These are phyloP conservation scores for Anthoceros angustus DNA, from an alignment of 225 moss, liverwort and hornwort species.

Conservation along the genomic window DNA sequence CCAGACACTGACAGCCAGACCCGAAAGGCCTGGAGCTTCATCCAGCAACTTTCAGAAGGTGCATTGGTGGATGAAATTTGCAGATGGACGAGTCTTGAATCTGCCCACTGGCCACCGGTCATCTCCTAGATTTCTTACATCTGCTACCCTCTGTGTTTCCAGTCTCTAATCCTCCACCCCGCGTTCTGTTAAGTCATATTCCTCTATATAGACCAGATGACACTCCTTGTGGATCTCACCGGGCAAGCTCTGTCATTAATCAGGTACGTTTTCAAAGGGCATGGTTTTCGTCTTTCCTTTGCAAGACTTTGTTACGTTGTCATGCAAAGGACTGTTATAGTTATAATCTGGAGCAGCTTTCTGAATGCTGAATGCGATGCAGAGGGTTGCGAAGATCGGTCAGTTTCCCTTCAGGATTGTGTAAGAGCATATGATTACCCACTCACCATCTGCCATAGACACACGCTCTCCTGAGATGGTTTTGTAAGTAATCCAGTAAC, in stretches of 20 bases:
- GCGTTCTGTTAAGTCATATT: slow-evolving; percentile 44
- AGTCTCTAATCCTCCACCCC: slow-evolving; percentile 23
- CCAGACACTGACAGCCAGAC: slow-evolving; percentile 30
- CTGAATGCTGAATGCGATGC: slow-evolving; percentile 13
- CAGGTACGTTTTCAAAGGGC: slow-evolving; percentile 25
- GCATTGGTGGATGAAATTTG: slow-evolving; percentile 3
- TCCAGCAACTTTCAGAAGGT: slow-evolving; percentile 31
- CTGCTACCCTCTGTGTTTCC: slow-evolving; percentile 6
- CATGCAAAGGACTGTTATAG: not conserved
- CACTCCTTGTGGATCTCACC: slow-evolving; percentile 44
- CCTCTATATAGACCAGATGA: slow-evolving; percentile 58
- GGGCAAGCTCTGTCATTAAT: slow-evolving; percentile 32
- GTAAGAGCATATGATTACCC: too few relatives aligned
- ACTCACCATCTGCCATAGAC: too few relatives aligned
- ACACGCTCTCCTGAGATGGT: too few relatives aligned
- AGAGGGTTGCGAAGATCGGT: slow-evolving; percentile 14
- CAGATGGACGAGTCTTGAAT: not conserved
- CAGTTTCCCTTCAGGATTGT: too few relatives aligned
- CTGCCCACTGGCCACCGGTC: not conserved
- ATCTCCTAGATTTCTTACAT: not conserved
- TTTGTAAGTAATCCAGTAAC: too few relatives aligned
- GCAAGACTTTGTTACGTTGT: not conserved
- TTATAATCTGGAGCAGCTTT: not conserved
- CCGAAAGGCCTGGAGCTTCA: slow-evolving; percentile 40
- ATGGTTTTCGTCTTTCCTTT: not conserved